These are phyloP conservation scores for Malania oleifera DNA, from an alignment of 164 flowering plant genomes.

Conservation along the genomic window DNA sequence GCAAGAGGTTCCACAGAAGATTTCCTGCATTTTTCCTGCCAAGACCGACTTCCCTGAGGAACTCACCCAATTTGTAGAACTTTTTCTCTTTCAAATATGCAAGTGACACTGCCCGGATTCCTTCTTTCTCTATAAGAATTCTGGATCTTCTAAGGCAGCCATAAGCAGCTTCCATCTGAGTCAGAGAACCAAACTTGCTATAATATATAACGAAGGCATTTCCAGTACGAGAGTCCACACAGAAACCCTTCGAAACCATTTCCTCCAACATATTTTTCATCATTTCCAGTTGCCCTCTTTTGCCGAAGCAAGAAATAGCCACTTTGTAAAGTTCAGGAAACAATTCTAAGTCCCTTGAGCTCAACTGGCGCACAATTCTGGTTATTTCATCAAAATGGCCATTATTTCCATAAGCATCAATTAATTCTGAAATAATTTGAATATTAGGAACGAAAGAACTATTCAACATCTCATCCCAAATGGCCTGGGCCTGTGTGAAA, in stretches of 20 bases:
- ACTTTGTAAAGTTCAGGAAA: constrained; percentile 36
- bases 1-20: constrained; percentile 77
- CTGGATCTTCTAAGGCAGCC: constrained; percentile 58
- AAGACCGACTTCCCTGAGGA: constrained; percentile 71
- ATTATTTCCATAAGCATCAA: constrained; percentile 46
- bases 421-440: constrained; percentile 37
- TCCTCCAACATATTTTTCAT: constrained; percentile 60
- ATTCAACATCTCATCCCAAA: constrained; percentile 61
- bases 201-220: constrained; percentile 62
- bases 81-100: constrained; percentile 59
- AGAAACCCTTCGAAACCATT: constrained; percentile 54
- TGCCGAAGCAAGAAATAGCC: constrained; percentile 68
- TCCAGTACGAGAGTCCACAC: constrained; percentile 52
- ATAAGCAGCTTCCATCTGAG: constrained; percentile 71
- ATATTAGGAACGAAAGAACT: constrained; percentile 50
- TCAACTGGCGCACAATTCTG: constrained; percentile 39
- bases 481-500: constrained; percentile 30
- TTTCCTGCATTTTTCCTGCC: constrained; percentile 64
- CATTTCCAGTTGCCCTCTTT: constrained; percentile 53
- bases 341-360: constrained; percentile 28
- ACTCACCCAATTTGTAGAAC: constrained; percentile 65
- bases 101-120: constrained; percentile 60
- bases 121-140: constrained; percentile 60
- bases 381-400: constrained; percentile 42
- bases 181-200: constrained; percentile 54